Conservation (phyloP, 2,329 filamentous ascomycete genomes). For the Triangularia verruculosa region DNA sequence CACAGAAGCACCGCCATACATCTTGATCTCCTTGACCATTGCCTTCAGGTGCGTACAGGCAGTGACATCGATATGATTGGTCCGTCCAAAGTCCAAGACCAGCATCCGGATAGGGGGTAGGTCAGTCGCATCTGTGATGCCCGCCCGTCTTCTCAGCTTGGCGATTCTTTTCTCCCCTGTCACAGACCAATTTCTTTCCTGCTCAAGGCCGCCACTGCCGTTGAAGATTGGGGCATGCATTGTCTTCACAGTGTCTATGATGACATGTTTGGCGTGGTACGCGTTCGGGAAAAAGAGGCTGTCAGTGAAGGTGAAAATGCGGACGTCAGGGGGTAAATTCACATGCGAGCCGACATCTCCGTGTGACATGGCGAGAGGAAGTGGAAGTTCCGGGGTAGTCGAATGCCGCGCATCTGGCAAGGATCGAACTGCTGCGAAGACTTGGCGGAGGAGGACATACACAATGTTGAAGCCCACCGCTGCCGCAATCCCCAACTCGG, state of each 20-base stretch:
- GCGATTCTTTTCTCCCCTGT: constrained; percentile 46
- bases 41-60: constrained; percentile 48
- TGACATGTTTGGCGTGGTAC: constrained; percentile 47
- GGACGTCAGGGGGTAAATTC: constrained; percentile 45
- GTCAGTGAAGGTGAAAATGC: constrained; percentile 55
- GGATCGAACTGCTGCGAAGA: constrained; percentile 46
- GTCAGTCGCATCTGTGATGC: constrained; percentile 34
- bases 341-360: constrained; percentile 23
- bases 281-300: constrained; percentile 62
- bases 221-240: constrained; percentile 41
- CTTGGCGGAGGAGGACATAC: constrained; percentile 57
- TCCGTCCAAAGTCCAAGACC: constrained; percentile 50
- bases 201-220: constrained; percentile 30
- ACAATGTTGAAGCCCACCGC: constrained; percentile 63
- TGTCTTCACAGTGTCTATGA: constrained; percentile 50
- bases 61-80: constrained; percentile 53
- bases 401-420: constrained; percentile 23
- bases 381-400: neutral
- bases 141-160: constrained; percentile 41
- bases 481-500: constrained; percentile 57
- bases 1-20: constrained; percentile 46
- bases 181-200: constrained; percentile 53
- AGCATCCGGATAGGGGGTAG: constrained; percentile 45
- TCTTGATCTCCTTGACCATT: constrained; percentile 46
- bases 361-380: constrained; percentile 30